Base-by-base conservation (phyloP, 176 grass and related monocot genomes). In the Musa acuminata region DNA sequence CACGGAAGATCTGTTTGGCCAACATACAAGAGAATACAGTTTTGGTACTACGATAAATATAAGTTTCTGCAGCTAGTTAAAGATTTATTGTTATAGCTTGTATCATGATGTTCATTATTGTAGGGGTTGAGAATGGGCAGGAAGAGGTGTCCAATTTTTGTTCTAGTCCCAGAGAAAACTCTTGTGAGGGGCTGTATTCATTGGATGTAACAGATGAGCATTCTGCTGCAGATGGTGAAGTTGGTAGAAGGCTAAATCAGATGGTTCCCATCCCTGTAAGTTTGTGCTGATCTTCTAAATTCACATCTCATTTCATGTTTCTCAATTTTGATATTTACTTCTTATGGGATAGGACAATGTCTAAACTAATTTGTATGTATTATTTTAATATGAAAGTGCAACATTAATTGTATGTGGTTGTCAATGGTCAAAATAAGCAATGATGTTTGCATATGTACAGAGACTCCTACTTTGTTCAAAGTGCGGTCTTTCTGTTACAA, bases 201-300 rank as follows among this genome's bases (percentile, higher is more conserved):
- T 71, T 87, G 24, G 83, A 87, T 50, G 62, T 87, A 60, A 48
- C 82, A 60, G 83, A 91, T 81, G 83, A 85, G 75, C 83, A 71
- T 80, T 87, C 80, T 80, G 73, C 73, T 69, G 80, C 81, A 69
- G 89, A 91, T 72, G 83, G 85, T 69, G 85, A 91, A 80, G 85
- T 91, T 75, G 85, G 83, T 12, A 87, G 87, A 64, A 78, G 85
- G 51, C 75, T 87, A 59, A 91, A 91, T 83, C 89, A 85, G 64
- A 91, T 85, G 89, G 77, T 85, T 59, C 77, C 89, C 9, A 79
- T 87, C 69, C 89, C 74, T 73, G 85, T 91, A 83, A 87, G 88
- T 79, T 78, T 22, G 21, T 24, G 35, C 19, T 64, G 49, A 25
- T 9, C 50, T 25, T 16, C 20, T 6, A 13, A 22, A 8, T 11